phyloP scores from a whole-genome alignment of 2,329 filamentous ascomycete species.

The Penicillium verrucosum region DNA sequence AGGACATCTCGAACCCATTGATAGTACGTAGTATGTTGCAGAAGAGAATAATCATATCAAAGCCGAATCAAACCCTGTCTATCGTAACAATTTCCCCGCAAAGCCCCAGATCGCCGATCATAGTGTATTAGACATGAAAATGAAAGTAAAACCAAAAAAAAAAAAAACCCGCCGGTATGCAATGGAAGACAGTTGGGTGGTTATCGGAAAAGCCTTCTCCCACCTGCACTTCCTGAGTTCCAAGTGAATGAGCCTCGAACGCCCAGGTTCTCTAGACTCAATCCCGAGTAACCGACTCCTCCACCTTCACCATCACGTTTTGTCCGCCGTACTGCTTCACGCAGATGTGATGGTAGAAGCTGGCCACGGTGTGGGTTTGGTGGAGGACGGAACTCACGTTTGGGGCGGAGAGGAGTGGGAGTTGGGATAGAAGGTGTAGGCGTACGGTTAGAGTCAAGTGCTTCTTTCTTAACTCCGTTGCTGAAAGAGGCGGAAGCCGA shows the following conservation, averaged over 20 bases:
- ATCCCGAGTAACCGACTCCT: constrained; percentile 47
- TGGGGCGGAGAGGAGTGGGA: constrained; percentile 20
- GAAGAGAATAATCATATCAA: neutral
- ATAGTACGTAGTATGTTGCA: neutral
- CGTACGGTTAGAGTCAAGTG: constrained; percentile 17
- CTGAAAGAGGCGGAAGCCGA: constrained; percentile 2
- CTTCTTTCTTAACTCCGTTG: constrained; percentile 28
- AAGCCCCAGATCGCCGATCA: neutral
- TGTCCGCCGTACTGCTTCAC: constrained; percentile 49
- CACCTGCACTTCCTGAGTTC: constrained; percentile 41
- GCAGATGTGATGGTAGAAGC: constrained; percentile 49
- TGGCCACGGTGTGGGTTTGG: constrained; percentile 48
- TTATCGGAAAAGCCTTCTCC: constrained; percentile 45
- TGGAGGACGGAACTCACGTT: constrained; percentile 36
- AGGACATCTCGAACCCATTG: neutral
- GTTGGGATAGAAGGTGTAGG: constrained; percentile 12
- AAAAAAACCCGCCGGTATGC: neutral
- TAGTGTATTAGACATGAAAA: constrained; percentile 4
- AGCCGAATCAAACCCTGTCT: neutral
- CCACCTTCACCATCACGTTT: constrained; percentile 50
- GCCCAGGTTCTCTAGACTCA: constrained; percentile 47
- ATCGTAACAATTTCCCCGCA: neutral
- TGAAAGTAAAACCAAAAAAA: neutral
- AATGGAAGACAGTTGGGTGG: neutral
- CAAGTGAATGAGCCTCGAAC: constrained; percentile 45